phyloP scores from a whole-genome alignment of 179 eudicot genomes.

The Spergularia azorica region DNA sequence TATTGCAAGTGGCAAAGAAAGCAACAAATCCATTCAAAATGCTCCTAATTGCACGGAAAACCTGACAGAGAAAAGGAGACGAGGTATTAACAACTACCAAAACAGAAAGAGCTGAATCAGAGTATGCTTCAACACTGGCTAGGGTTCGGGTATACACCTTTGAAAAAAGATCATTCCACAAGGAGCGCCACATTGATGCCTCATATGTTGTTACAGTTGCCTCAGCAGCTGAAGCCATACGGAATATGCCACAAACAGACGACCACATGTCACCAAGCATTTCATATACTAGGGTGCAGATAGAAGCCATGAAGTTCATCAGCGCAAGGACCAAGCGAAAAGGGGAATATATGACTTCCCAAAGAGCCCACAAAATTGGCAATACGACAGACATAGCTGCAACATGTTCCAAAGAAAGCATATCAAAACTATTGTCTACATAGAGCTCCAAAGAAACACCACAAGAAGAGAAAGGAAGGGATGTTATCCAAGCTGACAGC shows the following conservation, averaged over 20 bases:
- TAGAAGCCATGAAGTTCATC: conserved; percentile 42
- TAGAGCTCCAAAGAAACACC: conserved; percentile 12
- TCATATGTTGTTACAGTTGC: conserved; percentile 64
- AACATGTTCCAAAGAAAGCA: conserved; percentile 18
- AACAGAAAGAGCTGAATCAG: neutral
- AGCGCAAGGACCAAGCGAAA: conserved; percentile 61
- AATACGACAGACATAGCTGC: conserved; percentile 62
- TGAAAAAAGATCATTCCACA: conserved; percentile 93
- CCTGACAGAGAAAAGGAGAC: conserved; percentile 37
- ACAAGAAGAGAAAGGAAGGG: neutral
- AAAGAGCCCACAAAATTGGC: conserved; percentile 72
- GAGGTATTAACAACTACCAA: conserved; percentile 8
- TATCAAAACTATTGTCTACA: conserved; percentile 8
- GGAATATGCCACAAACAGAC: conserved; percentile 48
- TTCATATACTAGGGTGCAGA: conserved; percentile 41
- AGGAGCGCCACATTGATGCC: conserved; percentile 85
- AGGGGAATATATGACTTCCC: conserved; percentile 79
- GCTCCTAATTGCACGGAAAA: conserved; percentile 85
- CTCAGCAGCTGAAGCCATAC: conserved; percentile 66
- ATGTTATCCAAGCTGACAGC: conserved; percentile 21
- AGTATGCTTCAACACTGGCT: neutral
- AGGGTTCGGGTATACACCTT: conserved; percentile 46
- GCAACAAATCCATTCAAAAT: conserved; percentile 90
- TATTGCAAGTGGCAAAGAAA: conserved; percentile 82
- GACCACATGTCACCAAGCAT: conserved; percentile 54